phyloP scores from a whole-genome alignment of 106 monocot species.

The Alisma plantagoaquatica region DNA sequence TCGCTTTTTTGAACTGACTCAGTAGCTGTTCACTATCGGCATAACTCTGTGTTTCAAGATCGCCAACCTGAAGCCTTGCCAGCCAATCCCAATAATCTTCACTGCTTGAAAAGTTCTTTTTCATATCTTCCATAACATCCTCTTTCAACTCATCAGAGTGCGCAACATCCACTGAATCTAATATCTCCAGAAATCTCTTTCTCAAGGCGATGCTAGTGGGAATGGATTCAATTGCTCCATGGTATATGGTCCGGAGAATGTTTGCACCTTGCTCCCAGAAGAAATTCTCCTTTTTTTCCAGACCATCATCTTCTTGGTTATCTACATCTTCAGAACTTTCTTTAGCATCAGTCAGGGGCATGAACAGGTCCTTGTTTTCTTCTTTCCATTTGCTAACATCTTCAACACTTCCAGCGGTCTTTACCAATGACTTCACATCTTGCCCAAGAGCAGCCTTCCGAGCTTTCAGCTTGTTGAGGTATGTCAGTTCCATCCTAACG shows the following conservation, averaged over 20 bases:
- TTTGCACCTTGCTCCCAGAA: slow-evolving; percentile 39
- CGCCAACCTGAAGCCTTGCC: slow-evolving; percentile 12
- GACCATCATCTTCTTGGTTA: slow-evolving; percentile 10
- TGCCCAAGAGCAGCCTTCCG: slow-evolving; percentile 73
- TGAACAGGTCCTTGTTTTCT: slow-evolving; percentile 56
- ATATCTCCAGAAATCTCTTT: slow-evolving; percentile 20
- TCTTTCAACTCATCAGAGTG: slow-evolving; percentile 20
- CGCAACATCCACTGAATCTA: slow-evolving; percentile 16
- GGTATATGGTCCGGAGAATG: slow-evolving; percentile 21
- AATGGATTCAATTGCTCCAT: slow-evolving; percentile 21
- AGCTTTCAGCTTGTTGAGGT: slow-evolving; percentile 79
- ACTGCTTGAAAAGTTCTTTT: slow-evolving; percentile 7
- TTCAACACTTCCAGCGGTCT: slow-evolving; percentile 6
- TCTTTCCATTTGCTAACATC: slow-evolving; percentile 38
- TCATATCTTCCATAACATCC: slow-evolving; percentile 22
- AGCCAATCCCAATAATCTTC: slow-evolving; percentile 31
- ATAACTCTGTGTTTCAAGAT: not conserved
- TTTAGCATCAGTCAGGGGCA: slow-evolving; percentile 33
- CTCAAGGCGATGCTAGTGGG: slow-evolving; percentile 18
- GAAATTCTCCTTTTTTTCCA: slow-evolving; percentile 39
- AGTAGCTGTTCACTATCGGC: slow-evolving; percentile 2
- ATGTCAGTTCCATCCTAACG: slow-evolving; percentile 94
- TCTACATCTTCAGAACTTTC: slow-evolving; percentile 8
- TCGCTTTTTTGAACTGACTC: slow-evolving; percentile 6
- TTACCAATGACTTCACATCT: slow-evolving; percentile 22